Conservation (phyloP, 78 protist species). For the Isochrysis galbana region DNA sequence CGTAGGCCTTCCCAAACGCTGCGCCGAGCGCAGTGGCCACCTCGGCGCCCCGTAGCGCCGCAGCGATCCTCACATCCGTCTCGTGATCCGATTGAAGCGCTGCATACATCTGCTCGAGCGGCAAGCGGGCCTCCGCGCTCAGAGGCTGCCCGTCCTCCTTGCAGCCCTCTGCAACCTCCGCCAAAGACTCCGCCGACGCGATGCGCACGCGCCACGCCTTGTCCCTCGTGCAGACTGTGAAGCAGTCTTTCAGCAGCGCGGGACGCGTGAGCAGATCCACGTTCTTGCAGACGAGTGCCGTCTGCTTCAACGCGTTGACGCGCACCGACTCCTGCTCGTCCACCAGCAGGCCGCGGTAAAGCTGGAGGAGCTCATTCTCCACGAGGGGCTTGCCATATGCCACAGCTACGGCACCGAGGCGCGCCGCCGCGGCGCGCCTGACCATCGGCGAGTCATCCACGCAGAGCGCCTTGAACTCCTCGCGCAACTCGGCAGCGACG, state of each 20-base stretch:
- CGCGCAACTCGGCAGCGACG: conserved; percentile 37
- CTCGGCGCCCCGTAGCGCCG: conserved; percentile 56
- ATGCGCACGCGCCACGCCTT: conserved; percentile 96
- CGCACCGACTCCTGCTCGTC: conserved; percentile 96
- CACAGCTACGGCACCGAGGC: conserved; percentile 72
- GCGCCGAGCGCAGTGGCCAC: not conserved
- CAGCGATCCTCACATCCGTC: conserved; percentile 94
- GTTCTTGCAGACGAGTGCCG: conserved; percentile 68
- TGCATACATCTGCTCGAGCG: not conserved
- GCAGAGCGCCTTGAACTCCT: conserved; percentile 70
- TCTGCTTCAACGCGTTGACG: conserved; percentile 79
- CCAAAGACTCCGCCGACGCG: conserved; percentile 84
- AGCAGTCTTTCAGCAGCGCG: conserved; percentile 52
- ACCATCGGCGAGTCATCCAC: conserved; percentile 93
- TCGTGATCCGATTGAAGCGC: conserved; percentile 77
- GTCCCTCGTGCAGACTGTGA: conserved; percentile 54
- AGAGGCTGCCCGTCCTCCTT: not conserved
- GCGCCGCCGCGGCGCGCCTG: conserved; percentile 86
- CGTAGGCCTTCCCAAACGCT: not conserved
- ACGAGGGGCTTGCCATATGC: conserved; percentile 2
- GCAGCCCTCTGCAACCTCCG: not conserved
- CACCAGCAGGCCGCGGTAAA: conserved; percentile 33
- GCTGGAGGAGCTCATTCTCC: conserved; percentile 77
- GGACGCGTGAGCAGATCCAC: conserved; percentile 63
- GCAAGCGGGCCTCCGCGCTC: not conserved